Evolutionary conservation across 495 filamentous ascomycete genomes (phyloP).

Genomic region (Pyronema domesticum): DNA sequence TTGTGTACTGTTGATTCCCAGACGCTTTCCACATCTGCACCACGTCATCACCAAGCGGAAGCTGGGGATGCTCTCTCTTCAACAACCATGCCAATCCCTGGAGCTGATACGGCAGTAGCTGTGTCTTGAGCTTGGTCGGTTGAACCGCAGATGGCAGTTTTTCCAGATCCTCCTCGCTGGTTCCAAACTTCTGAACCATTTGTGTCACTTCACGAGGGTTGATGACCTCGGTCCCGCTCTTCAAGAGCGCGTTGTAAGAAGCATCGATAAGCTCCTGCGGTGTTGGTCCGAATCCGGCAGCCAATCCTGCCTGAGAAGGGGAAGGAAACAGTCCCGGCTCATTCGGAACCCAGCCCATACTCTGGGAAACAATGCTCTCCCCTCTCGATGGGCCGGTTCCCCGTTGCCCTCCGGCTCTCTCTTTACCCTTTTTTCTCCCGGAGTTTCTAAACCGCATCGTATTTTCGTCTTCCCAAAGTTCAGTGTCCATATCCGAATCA

Average conservation of each 20-base stretch:
- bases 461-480: too few species aligned
- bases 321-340: too few species aligned
- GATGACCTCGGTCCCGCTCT: too few species aligned
- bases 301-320: slow-evolving; percentile 7
- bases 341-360: too few species aligned
- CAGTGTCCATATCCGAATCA: too few species aligned
- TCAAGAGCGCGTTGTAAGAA: slow-evolving; percentile 9
- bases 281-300: slow-evolving; percentile 1
- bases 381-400: too few species aligned
- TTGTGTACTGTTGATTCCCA: slow-evolving; percentile 43
- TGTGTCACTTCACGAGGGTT: too few species aligned
- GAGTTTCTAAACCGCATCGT: too few species aligned
- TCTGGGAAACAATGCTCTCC: too few species aligned
- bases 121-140: slow-evolving; percentile 44
- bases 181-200: slow-evolving; percentile 50
- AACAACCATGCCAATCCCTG: slow-evolving; percentile 65
- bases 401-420: slow-evolving; percentile 22
- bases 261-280: not conserved
- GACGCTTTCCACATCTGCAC: slow-evolving; percentile 67
- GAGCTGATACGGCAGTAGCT: slow-evolving; percentile 65
- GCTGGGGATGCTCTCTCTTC: slow-evolving; percentile 49
- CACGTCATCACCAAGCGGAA: slow-evolving; percentile 45
- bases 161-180: slow-evolving; percentile 48
- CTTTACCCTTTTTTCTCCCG: slow-evolving; percentile 25
- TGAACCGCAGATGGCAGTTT: slow-evolving; percentile 57